Conservation (phyloP, 306 rosid species). For the Vachellia collinsii region DNA sequence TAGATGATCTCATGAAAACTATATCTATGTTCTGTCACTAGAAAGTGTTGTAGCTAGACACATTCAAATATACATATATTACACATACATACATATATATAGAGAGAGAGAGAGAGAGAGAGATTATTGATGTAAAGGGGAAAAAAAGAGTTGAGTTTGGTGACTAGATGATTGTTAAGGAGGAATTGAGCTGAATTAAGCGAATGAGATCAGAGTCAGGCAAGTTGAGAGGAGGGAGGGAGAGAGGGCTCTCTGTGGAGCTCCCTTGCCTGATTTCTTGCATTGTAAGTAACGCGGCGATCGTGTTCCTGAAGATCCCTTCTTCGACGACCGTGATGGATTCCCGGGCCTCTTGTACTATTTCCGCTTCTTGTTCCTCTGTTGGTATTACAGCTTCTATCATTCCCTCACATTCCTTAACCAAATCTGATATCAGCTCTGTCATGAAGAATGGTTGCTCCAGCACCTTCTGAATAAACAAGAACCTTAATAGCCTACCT, state of each 20-base stretch:
- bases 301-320: constrained; percentile 63
- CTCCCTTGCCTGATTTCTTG: constrained; percentile 46
- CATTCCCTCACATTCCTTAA: constrained; percentile 58
- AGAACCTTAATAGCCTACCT: constrained; percentile 66
- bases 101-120: too few relatives aligned
- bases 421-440: constrained; percentile 57
- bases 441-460: constrained; percentile 65
- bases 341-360: constrained; percentile 35
- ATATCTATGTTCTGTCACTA: too few relatives aligned
- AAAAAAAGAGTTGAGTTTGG: too few relatives aligned
- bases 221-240: constrained; percentile 84
- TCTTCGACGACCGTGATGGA: constrained; percentile 39
- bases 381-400: constrained; percentile 50
- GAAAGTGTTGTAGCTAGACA: too few relatives aligned
- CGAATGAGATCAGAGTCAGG: constrained; percentile 67
- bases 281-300: constrained; percentile 55
- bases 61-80: too few relatives aligned
- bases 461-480: constrained; percentile 55
- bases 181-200: constrained; percentile 60
- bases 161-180: too few relatives aligned
- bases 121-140: too few relatives aligned
- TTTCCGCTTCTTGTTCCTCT: constrained; percentile 29
- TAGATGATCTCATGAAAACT: too few relatives aligned
- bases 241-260: constrained; percentile 65
- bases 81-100: too few relatives aligned